Conservation (phyloP, 2,329 filamentous ascomycete genomes). For the Cordyceps cicadae region DNA sequence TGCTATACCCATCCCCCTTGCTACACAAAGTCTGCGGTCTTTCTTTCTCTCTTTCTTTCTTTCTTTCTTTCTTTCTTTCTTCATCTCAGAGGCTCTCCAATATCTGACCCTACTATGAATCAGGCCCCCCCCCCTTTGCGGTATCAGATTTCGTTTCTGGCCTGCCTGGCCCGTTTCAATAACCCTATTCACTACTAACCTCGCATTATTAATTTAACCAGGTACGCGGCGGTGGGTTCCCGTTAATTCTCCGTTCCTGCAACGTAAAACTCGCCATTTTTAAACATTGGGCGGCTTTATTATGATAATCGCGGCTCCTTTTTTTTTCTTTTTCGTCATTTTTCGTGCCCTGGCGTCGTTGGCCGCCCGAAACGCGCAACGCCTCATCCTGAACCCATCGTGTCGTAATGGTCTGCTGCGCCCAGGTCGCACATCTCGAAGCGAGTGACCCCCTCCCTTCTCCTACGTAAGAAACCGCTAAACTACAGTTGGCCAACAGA, state of each 20-base stretch:
- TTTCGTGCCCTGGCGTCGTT: too few relatives aligned
- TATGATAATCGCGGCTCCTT: too few relatives aligned
- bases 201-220: too few relatives aligned
- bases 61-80: too few relatives aligned
- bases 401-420: background rate
- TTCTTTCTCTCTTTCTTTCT: too few relatives aligned
- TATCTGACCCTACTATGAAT: background rate
- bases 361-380: background rate
- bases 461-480: background rate
- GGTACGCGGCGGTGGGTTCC: background rate
- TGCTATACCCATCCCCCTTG: too few relatives aligned
- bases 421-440: conserved; percentile 1
- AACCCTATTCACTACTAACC: background rate
- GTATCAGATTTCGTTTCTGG: background rate
- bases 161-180: background rate
- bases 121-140: background rate
- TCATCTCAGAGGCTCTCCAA: too few relatives aligned
- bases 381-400: background rate
- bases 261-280: too few relatives aligned
- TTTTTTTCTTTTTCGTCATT: too few relatives aligned
- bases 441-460: too few relatives aligned
- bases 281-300: too few relatives aligned
- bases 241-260: background rate
- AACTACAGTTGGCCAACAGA: background rate
- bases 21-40: too few relatives aligned